Base-by-base conservation (phyloP, 768 basidiomycete species). In the Amanita jacksonii region DNA sequence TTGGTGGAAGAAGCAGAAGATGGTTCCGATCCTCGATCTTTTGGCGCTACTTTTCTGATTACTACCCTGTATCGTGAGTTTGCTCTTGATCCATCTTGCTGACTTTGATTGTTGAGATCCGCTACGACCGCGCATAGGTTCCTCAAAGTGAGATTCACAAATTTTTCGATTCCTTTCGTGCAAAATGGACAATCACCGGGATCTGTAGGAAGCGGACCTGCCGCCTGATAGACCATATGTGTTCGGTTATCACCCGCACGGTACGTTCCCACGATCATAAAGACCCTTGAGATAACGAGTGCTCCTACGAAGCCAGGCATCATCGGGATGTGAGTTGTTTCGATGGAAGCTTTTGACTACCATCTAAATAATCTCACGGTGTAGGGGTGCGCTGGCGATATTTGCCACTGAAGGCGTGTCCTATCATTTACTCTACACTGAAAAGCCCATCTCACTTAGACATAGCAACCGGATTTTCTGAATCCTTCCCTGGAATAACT, bases 171-270 rank as follows among this genome's bases (percentile, higher is more conserved):
- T 30, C 39, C 8, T 23, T 10, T 16, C 15, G 2, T 31, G 13
- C 16, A 10, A 43, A 24, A 12, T 16, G 30, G 4, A 12, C 15
- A 37, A 38, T 34, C n/a, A 7, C 20, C 28, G 37, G 8, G 45
- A 32, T 46, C 18, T 55, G 39, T 50, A 93, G 91, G 91, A 90
- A 64, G 82, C 79, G 27, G 88, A 94, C 51, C 72, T 99, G 18
- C 91, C 94, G 0, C 68, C 94, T 8, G 89, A 96, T 60, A 69
- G 92, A 50, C 83, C 88, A 15, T 99, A 99, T 64, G 76, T 99
- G 10, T 99, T 99, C 63, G 96, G 94, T 6, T 97, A 97, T 62
- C 96, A 99, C 62, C 96, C 96, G 13, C 96, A 99, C 62, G 96
- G 93, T 82, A 48, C 25, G 74, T 16, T 6, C 16, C n/a, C 27